Evolutionary conservation across 1,284 basidiomycete genomes (phyloP).

Genomic region (Marasmius tenuissimus): DNA sequence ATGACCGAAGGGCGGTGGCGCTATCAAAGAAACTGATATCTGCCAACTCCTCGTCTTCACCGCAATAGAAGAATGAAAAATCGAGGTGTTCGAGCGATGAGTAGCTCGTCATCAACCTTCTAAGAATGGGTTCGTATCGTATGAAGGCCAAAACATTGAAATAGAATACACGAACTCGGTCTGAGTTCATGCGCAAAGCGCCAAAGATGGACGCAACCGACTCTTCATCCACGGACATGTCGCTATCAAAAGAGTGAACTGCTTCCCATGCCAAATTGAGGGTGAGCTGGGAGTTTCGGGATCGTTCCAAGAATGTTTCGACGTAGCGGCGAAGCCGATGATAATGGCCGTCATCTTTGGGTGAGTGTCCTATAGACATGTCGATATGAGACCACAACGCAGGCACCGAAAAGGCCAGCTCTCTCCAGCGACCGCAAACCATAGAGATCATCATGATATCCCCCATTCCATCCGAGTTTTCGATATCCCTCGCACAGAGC

Average conservation of each 20-base stretch:
- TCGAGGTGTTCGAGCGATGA: too few relatives aligned
- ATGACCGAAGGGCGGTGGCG: too few relatives aligned
- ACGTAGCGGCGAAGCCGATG: not conserved
- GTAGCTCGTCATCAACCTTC: not conserved
- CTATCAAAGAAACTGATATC: too few relatives aligned
- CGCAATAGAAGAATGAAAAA: too few relatives aligned
- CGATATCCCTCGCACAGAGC: not conserved
- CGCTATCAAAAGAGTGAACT: too few relatives aligned
- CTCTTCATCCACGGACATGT: not conserved
- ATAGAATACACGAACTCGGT: not conserved
- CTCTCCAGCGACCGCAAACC: not conserved
- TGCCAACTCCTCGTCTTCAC: too few relatives aligned
- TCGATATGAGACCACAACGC: not conserved
- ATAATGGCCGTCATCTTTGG: not conserved
- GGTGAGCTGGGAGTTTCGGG: not conserved
- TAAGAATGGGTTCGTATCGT: not conserved
- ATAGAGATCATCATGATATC: not conserved
- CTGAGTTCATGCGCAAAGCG: not conserved
- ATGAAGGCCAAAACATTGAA: not conserved
- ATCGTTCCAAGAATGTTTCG: not conserved
- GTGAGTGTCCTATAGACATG: not conserved
- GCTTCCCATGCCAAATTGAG: not conserved
- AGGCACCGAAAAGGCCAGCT: not conserved
- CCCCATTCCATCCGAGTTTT: not conserved
- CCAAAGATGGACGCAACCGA: not conserved